A percentile compares a stretch with the other conserved stretches of the same genome.
Evolutionary conservation across 2,329 filamentous ascomycete genomes (phyloP).

Genomic region (Fusarium sp.): DNA sequence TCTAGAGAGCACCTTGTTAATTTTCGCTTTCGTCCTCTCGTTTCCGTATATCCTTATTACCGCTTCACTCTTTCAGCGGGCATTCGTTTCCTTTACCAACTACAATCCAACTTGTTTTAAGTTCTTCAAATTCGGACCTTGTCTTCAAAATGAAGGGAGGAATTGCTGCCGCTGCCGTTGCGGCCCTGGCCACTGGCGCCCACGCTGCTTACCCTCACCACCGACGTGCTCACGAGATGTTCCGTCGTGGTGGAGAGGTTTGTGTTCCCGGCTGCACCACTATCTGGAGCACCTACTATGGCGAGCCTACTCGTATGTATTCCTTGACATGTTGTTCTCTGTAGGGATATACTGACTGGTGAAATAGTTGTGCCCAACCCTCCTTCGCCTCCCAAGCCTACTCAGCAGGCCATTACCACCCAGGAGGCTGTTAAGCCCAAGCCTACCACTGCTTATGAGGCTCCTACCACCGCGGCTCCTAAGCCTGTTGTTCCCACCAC

Average conservation of each 20-base stretch:
- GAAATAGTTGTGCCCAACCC: constrained; percentile 57
- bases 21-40: constrained; percentile 64
- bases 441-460: constrained; percentile 25
- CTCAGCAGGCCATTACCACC: constrained; percentile 29
- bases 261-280: constrained; percentile 77
- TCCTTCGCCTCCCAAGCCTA: constrained; percentile 45
- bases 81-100: constrained; percentile 68
- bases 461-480: constrained; percentile 29
- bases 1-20: constrained; percentile 60
- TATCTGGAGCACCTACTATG: constrained; percentile 77
- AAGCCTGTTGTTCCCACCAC: constrained; percentile 46
- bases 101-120: constrained; percentile 35
- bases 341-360: constrained; percentile 33
- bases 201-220: constrained; percentile 68
- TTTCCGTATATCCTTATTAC: constrained; percentile 62
- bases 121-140: constrained; percentile 44
- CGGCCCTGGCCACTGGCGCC: constrained; percentile 68
- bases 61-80: constrained; percentile 93
- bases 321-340: neutral
- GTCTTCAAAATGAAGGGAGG: constrained; percentile 79
- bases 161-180: constrained; percentile 74
- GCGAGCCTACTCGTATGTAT: constrained; percentile 72
- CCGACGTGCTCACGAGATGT: constrained; percentile 72
- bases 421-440: constrained; percentile 29
- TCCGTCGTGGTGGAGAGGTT: constrained; percentile 62